A percentile compares a stretch with the other conserved stretches of the same genome.
Conservation (phyloP, 805 yeast genomes). For the Candida vaughaniae region DNA sequence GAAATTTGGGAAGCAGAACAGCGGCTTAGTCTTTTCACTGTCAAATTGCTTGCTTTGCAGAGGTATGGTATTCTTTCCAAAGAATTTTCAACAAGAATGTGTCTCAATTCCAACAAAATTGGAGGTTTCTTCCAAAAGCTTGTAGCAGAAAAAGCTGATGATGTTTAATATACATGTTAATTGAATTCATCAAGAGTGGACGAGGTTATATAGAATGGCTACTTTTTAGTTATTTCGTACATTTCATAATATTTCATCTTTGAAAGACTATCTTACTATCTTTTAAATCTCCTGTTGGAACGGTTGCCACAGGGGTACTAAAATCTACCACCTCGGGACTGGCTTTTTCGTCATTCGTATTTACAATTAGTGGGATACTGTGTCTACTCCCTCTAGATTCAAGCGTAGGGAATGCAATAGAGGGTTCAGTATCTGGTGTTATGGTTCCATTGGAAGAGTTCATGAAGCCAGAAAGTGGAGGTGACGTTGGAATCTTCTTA, state of each 20-base stretch:
- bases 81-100: conserved; percentile 28
- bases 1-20: conserved; percentile 38
- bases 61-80: conserved; percentile 31
- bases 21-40: conserved; percentile 39
- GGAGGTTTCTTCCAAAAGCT: conserved; percentile 31
- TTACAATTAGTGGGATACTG: conserved; percentile 15
- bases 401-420: conserved; percentile 7
- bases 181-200: too few relatives aligned
- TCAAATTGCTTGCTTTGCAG: conserved; percentile 37
- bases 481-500: not conserved
- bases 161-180: too few relatives aligned
- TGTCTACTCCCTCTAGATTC: not conserved
- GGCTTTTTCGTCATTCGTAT: conserved; percentile 10
- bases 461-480: not conserved
- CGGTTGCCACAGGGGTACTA: conserved; percentile 12
- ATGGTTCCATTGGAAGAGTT: conserved; percentile 8
- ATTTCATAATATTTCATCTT: too few relatives aligned
- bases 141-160: too few relatives aligned
- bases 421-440: conserved; percentile 13
- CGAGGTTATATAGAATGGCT: too few relatives aligned
- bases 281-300: not conserved
- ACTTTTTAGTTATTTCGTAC: too few relatives aligned
- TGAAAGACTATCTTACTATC: too few relatives aligned
- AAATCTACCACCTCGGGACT: conserved; percentile 13
- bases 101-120: conserved; percentile 32